These are phyloP conservation scores for Immersiporthe knoxdaviesiana DNA, from an alignment of 2,329 filamentous ascomycete genomes.

Conservation along the genomic window DNA sequence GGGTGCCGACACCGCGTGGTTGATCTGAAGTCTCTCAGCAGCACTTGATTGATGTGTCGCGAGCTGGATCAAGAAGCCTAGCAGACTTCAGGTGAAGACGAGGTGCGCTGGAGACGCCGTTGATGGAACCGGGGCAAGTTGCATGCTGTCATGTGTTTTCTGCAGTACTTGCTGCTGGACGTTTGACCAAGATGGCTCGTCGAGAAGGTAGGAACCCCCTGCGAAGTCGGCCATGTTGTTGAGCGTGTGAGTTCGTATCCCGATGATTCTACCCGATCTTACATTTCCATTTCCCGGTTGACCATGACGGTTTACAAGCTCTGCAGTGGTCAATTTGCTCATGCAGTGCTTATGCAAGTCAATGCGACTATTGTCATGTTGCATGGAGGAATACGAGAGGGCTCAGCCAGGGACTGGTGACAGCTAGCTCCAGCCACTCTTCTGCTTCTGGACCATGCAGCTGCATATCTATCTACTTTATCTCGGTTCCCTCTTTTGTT, in stretches of 20 bases:
- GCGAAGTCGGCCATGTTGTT: neutral
- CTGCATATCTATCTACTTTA: neutral
- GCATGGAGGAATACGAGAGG: conserved; percentile 3
- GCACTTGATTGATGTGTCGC: neutral
- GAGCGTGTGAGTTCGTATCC: neutral
- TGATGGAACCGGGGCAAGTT: neutral
- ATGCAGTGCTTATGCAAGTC: neutral
- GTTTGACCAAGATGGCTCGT: neutral
- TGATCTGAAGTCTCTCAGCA: neutral
- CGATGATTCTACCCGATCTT: neutral
- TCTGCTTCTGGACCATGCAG: neutral
- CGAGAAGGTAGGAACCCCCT: neutral
- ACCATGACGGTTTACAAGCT: neutral
- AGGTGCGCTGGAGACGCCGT: neutral
- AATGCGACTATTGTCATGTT: conserved; percentile 7
- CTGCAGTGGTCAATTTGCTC: neutral
- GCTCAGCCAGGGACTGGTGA: neutral
- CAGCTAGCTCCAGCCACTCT: neutral
- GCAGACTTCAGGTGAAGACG: neutral
- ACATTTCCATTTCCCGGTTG: neutral
- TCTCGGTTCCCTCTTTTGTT: neutral
- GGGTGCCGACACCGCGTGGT: neutral
- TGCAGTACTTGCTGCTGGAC: neutral
- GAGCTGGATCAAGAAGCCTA: neutral
- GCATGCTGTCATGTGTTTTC: neutral